These are phyloP conservation scores for Trypethelium eluteriae DNA, from an alignment of 495 filamentous ascomycete species.

Conservation along the genomic window DNA sequence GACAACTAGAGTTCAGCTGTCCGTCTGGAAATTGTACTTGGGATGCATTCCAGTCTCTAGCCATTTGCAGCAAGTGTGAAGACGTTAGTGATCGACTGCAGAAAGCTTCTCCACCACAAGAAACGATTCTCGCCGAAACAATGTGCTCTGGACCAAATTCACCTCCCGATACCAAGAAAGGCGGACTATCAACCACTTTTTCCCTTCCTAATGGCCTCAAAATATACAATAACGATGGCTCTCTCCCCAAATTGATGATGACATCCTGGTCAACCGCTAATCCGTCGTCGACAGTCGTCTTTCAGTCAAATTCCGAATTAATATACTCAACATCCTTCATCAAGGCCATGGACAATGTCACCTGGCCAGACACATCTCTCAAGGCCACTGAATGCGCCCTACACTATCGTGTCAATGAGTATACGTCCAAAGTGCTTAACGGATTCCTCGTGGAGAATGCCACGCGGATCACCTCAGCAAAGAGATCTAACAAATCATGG, in stretches of 20 bases:
- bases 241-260: neutral
- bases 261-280: neutral
- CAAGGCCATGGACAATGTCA: neutral
- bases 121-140: too few species aligned
- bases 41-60: neutral
- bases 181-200: neutral
- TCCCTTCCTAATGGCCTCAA: neutral
- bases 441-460: neutral
- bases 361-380: neutral
- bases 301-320: neutral
- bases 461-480: neutral
- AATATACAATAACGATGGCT: neutral
- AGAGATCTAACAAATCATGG: neutral
- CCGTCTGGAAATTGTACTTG: slow-evolving; percentile 9
- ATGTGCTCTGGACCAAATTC: too few species aligned
- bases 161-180: too few species aligned
- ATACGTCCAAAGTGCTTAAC: neutral
- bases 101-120: neutral
- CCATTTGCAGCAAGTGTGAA: neutral
- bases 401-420: neutral
- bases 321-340: neutral
- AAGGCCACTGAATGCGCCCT: neutral
- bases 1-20: neutral
- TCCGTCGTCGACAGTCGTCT: neutral
- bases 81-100: neutral